Evolutionary conservation across 192 early-diverging fungal species (phyloP), one percentile per base, ranked within the genome.

Genomic region (Jimgerdemannia lactiflua): DNA sequence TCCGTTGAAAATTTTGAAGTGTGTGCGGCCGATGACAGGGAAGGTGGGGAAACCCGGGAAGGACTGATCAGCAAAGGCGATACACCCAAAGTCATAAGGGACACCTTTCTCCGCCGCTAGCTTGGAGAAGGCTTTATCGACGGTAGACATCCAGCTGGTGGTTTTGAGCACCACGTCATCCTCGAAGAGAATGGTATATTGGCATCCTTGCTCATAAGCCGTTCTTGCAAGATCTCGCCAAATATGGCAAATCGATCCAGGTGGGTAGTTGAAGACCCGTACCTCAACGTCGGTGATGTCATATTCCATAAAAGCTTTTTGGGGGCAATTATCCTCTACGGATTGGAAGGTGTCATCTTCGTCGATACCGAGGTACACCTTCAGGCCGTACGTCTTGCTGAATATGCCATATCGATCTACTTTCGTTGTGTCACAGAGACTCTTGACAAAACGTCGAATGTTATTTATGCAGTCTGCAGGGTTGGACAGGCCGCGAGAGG

Each of bases 11-110:
- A 74, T 69, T 10, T 74, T 39, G 41, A 74, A 20, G 40, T 74
- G 64, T 39, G 17, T 2, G n/a, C 72, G 39, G 29, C 29, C 11
- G 6, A 74, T 40, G 19, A 74, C 65, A 0, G 72, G 72, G 8
- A 74, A 74, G 4, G 72, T 74, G 20, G 72, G 72, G 65, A 74
- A 74, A 3, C 65, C 65, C 11, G 66, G 72, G 20, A 69, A 74
- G 7, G 64, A 42, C 3, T 4, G 42, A 17, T 74, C 72, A 4
- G 20, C 20, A 39, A 74, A 69, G 7, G 65, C 29, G 4, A 74
- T 6, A 17, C 67, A 70, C 20, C 72, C 72, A 17, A 74, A 69
- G 11, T 64, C 72, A 3, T 18, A 67, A 17, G 72, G 65, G 10
- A 74, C 72, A 7, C 65, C 43, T 41, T 74, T 74, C 43, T 74